Evolutionary conservation across 768 basidiomycete species (phyloP), one percentile per base, ranked within the genome.

Genomic region (Boletus rubroflammeus): DNA sequence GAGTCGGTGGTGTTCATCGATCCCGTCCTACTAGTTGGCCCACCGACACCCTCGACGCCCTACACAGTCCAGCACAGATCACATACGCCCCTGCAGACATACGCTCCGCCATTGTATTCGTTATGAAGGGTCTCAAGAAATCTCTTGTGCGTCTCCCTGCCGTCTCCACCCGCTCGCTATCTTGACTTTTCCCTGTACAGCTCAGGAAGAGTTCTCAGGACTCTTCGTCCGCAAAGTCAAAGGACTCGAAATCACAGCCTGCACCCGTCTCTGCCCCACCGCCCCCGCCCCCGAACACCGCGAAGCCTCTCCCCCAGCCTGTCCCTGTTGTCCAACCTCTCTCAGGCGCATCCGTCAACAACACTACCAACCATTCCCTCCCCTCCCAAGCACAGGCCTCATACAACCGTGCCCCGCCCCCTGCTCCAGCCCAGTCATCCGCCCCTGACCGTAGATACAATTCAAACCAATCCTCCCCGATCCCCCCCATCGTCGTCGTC

Each of bases 401-500:
- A 50, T 78, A 78, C 55, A 72, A 71, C 63, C 78, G 77, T 50
- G 76, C 76, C 47, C 70, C 74, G 21, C 73, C 76, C 28, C 72
- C 78, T 25, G 68, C 74, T 9, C 72, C 75, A 19, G 63, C 73
- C 40, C 63, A 61, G 32, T 69, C 76, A 35, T 64, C 74, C 44
- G 70, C 73, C 34, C 71, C 81, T 44, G 88, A 89, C 71, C 86
- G 86, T 60, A 81, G 86, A 72, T 78, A 82, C 56, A 58, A 47
- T 15, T 49, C 67, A 34, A 66, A 59, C 41, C 72, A 74, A 62
- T 70, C 77, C 32, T 74, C 81, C 3, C 75, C 84, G 21, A 78
- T 86, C 10, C 90, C 91, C 53, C 86, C 91, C 55, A 91, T 93
- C 69, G 90, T 93, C 52, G 89, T 93, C 62, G 91, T 93, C 56